Evolutionary conservation across 2,329 filamentous ascomycete species (phyloP), one percentile per base, ranked within the genome.

Genomic region (Trichoderma sp.): DNA sequence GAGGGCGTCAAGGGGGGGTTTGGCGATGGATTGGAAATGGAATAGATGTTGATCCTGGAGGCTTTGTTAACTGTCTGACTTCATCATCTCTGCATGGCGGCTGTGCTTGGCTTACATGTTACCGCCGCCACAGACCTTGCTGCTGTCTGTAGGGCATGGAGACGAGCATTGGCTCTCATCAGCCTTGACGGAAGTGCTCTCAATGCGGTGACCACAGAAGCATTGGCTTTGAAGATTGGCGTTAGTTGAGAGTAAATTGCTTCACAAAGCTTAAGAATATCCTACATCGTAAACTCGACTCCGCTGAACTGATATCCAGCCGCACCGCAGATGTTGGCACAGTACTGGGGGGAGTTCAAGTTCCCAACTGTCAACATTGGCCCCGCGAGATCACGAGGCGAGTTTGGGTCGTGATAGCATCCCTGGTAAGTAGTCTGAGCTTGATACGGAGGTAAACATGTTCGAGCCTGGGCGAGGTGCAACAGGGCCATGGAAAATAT

Each of bases 281-380:
- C 66, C 64, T 48, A 68, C 68, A 63, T 51, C 26, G 66, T 63
- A 30, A 63, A 66, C 30, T 69, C 66, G 14, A 69, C 64, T 34
- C 64, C 68, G 12, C 44, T 55, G 24, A 62, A 67, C 7, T 41
- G 44, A 34, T 65, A 69, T 21, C 68, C 68, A 14, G 66, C 68
- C n/a, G 55, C 55, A 19, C 68, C 68, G 4, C 68, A 69, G 12
- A 65, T 43, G 43, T 68, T 64, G 64, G 68, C 68, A 41, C 68
- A 69, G 28, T 65, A 66, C 34, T 68, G 61, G 9, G 67, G 67
- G 2, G 48, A 56, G 30, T 66, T 68, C 26, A 67, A 43, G 15
- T 66, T 65, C 12, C 59, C 64, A 24, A 67, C 67, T 2, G 60
- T 65, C 39, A 68, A 47, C 26, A 65, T 39, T 6, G 65, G 61